Evolutionary conservation across 139 green algal species (phyloP).

Genomic region (Auxenochlorella pyrenoidosa): DNA sequence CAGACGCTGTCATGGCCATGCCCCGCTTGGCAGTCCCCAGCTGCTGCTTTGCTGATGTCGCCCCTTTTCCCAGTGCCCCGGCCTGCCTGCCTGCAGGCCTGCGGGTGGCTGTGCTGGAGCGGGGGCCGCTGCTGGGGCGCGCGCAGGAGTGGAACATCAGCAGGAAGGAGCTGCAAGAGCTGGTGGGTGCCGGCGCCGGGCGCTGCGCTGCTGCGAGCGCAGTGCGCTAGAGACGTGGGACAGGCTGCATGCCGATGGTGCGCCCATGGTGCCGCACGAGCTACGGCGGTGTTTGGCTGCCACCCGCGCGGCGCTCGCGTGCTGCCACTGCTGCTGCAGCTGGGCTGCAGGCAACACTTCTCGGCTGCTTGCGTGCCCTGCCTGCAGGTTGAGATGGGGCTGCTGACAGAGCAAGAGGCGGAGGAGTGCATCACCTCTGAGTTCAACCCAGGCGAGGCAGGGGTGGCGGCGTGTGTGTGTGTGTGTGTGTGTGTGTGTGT

Average conservation of each 20-base stretch:
- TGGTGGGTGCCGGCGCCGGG: conserved; percentile 47
- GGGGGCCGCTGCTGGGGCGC: conserved; percentile 78
- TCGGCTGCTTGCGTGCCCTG: too few species aligned
- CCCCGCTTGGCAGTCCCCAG: too few species aligned
- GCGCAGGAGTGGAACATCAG: conserved; percentile 92
- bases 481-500: too few species aligned
- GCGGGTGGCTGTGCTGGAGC: conserved; percentile 91
- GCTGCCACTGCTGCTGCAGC: too few species aligned
- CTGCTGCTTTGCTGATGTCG: background rate
- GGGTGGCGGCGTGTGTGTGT: background rate
- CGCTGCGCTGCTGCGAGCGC: too few species aligned
- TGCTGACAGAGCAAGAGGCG: conserved; percentile 79
- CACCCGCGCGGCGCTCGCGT: too few species aligned
- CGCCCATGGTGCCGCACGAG: too few species aligned
- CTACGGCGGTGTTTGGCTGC: too few species aligned
- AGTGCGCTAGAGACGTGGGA: too few species aligned
- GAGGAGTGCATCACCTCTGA: conserved; percentile 78
- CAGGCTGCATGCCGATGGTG: too few species aligned
- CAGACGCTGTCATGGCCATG: background rate
- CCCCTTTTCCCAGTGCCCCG: background rate
- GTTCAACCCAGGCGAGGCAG: conserved; percentile 86
- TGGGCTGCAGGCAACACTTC: too few species aligned
- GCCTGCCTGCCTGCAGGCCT: conserved; percentile 53
- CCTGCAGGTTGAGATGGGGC: conserved; percentile 62
- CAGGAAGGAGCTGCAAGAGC: conserved; percentile 76